Percentiles rank a stretch among this genome's conserved stretches.
These are phyloP conservation scores for Ormosia semicastrata DNA, from an alignment of 306 rosid species.

Conservation along the genomic window DNA sequence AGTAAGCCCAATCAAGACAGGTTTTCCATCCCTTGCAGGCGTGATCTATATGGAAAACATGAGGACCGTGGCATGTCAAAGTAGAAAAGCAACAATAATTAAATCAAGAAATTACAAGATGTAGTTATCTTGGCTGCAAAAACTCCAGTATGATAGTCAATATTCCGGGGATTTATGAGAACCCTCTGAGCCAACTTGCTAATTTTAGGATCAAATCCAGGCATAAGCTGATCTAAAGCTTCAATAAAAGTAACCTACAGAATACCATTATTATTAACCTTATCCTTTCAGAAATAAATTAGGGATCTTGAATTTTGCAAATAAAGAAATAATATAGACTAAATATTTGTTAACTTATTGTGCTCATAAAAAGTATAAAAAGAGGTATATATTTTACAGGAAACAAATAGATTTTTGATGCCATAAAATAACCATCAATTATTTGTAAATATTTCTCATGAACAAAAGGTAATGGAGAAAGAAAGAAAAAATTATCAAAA, in stretches of 20 bases:
- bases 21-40: slow-evolving; percentile 96
- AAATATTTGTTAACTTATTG: not conserved
- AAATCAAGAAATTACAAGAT: slow-evolving; percentile 25
- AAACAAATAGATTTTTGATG: not conserved
- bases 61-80: slow-evolving; percentile 5
- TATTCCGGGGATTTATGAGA: slow-evolving; percentile 85
- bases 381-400: not conserved
- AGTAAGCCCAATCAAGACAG: slow-evolving; percentile 88
- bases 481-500: slow-evolving; percentile 16
- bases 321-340: slow-evolving; percentile 5
- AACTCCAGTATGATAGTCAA: slow-evolving; percentile 92
- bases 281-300: slow-evolving; percentile 4
- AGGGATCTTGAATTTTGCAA: not conserved
- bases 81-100: slow-evolving; percentile 9
- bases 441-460: slow-evolving; percentile 6
- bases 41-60: slow-evolving; percentile 65
- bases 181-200: slow-evolving; percentile 97
- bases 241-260: slow-evolving; percentile 93
- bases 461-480: not conserved
- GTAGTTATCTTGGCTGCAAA: slow-evolving; percentile 84
- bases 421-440: not conserved
- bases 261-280: slow-evolving; percentile 26
- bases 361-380: not conserved
- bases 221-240: slow-evolving; percentile 99
- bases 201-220: slow-evolving; percentile 99